Conservation (phyloP, 768 basidiomycete genomes). For the Trametes maxima region DNA sequence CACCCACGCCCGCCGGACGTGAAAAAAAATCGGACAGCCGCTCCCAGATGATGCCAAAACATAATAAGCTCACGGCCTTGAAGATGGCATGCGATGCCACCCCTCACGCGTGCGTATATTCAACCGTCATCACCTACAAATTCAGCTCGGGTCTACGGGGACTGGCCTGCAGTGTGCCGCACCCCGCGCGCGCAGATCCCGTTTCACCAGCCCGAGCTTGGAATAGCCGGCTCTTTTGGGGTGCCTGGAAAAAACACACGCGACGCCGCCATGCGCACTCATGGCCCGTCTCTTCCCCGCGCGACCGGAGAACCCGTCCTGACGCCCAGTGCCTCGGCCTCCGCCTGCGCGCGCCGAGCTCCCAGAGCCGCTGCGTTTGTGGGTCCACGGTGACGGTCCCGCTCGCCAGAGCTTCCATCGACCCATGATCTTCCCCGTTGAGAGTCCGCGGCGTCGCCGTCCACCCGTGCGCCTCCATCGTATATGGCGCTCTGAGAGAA, state of each 20-base stretch:
- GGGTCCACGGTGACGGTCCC: conserved; percentile 5
- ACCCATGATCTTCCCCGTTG: not conserved
- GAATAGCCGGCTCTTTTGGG: not conserved
- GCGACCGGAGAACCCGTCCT: conserved; percentile 7
- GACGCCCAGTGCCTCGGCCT: not conserved
- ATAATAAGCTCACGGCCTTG: no score
- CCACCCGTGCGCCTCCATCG: not conserved
- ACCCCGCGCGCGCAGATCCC: not conserved
- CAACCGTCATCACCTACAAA: not conserved
- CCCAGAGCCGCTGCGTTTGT: conserved; percentile 3
- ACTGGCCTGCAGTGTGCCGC: not conserved
- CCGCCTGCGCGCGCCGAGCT: not conserved
- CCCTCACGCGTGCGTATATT: no score
- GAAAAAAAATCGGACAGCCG: no score
- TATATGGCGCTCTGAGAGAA: not conserved
- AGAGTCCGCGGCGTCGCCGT: conserved; percentile 3
- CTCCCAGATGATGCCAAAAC: no score
- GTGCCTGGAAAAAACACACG: not conserved
- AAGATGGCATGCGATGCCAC: no score
- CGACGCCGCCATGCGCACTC: not conserved
- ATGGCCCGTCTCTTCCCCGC: conserved; percentile 11
- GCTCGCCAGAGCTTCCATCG: not conserved
- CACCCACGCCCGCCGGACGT: no score
- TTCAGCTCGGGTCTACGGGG: not conserved
- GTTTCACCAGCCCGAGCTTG: not conserved